Conservation (phyloP, 371 early-diverging fungal species). For the Mucor lusitanicus region DNA sequence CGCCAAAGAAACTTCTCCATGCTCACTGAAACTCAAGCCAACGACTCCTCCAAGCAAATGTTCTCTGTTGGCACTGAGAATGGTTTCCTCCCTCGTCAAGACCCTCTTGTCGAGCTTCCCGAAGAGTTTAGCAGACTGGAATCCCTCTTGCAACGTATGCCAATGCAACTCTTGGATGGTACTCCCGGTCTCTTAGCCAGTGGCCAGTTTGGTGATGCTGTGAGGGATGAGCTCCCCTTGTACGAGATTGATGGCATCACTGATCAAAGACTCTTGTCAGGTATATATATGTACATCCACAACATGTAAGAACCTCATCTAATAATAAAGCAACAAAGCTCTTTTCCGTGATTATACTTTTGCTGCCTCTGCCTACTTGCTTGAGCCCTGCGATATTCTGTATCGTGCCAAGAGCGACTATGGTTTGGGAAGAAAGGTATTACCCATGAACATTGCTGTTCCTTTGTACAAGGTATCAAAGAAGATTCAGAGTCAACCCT, state of each 20-base stretch:
- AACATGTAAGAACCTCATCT: not conserved
- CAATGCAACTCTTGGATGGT: constrained; percentile 67
- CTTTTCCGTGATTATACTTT: constrained; percentile 89
- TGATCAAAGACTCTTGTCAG: constrained; percentile 72
- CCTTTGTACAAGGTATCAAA: constrained; percentile 72
- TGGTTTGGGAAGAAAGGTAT: constrained; percentile 75
- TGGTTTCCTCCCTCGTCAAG: constrained; percentile 75
- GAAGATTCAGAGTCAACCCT: constrained; percentile 79
- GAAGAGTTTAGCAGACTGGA: constrained; percentile 69
- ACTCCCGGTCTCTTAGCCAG: constrained; percentile 72
- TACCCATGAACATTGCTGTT: constrained; percentile 81
- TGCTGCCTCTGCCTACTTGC: constrained; percentile 81
- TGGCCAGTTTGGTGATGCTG: constrained; percentile 81
- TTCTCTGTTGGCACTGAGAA: constrained; percentile 70
- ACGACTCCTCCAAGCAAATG: constrained; percentile 22
- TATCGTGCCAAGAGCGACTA: constrained; percentile 70
- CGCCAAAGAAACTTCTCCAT: constrained; percentile 13
- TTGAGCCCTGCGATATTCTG: constrained; percentile 86
- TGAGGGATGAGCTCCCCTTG: constrained; percentile 68
- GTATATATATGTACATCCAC: constrained; percentile 30
- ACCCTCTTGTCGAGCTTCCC: constrained; percentile 69
- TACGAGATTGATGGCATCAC: constrained; percentile 71
- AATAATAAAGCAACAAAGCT: constrained; percentile 38
- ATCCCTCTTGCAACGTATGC: constrained; percentile 77
- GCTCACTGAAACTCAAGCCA: constrained; percentile 17